Evolutionary conservation across 352 stramenopile species (phyloP).

Genomic region (Globisporangium ultimum): DNA sequence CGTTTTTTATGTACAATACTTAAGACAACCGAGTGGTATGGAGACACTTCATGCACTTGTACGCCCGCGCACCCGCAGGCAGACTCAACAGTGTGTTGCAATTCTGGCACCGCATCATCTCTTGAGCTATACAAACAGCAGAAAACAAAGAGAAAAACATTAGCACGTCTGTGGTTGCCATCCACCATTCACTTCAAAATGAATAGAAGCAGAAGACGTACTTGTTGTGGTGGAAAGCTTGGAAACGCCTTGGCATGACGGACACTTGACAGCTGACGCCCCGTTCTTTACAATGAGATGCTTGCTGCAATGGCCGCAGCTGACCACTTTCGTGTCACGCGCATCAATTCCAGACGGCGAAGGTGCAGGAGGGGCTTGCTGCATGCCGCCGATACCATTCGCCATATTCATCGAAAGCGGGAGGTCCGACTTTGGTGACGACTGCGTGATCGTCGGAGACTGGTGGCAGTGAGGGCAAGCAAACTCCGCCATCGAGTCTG

Average conservation of each 20-base stretch:
- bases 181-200: background rate
- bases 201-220: constrained; percentile 31
- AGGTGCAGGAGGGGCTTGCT: background rate
- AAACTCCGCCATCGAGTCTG: constrained; percentile 38
- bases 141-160: constrained; percentile 8
- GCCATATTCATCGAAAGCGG: constrained; percentile 18
- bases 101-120: constrained; percentile 87
- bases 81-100: constrained; percentile 85
- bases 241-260: constrained; percentile 73
- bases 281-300: constrained; percentile 80
- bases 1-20: constrained; percentile 7
- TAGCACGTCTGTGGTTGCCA: constrained; percentile 11
- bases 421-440: constrained; percentile 20
- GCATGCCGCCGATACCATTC: background rate
- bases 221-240: constrained; percentile 81
- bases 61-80: constrained; percentile 71
- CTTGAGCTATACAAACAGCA: constrained; percentile 47
- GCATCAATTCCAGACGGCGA: constrained; percentile 41
- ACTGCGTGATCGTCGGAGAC: constrained; percentile 44
- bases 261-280: constrained; percentile 78
- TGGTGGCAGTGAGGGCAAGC: constrained; percentile 67
- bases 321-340: constrained; percentile 82
- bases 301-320: constrained; percentile 81
- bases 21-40: constrained; percentile 78
- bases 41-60: constrained; percentile 89